Evolutionary conservation across 805 yeast genomes (phyloP).

Genomic region (Lachancea dasiensis): DNA sequence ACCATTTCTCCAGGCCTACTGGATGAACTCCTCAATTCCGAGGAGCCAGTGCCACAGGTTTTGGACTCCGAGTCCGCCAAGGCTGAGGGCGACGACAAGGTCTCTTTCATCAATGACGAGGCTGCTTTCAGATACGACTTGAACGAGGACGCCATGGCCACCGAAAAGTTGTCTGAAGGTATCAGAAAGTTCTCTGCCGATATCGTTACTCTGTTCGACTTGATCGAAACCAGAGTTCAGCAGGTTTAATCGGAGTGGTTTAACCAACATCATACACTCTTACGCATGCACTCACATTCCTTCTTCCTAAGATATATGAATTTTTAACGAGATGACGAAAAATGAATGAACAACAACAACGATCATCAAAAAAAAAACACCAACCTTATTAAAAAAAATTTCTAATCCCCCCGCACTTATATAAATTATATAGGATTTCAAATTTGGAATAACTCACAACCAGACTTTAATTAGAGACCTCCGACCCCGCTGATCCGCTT

Average conservation of each 20-base stretch:
- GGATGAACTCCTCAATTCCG: conserved; percentile 78
- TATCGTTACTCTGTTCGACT: conserved; percentile 66
- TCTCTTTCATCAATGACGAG: conserved; percentile 78
- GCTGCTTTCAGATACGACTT: conserved; percentile 81
- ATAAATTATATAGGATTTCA: too few relatives aligned
- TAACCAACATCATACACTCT: neutral
- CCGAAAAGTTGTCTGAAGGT: conserved; percentile 96
- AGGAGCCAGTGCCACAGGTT: conserved; percentile 71
- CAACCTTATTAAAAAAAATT: too few relatives aligned
- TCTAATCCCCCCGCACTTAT: too few relatives aligned
- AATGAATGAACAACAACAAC: too few relatives aligned
- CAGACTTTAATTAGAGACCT: too few relatives aligned
- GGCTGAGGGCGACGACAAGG: conserved; percentile 53
- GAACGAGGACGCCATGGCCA: conserved; percentile 97
- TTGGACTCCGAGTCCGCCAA: conserved; percentile 65
- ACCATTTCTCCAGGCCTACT: conserved; percentile 91
- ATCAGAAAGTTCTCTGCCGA: conserved; percentile 96
- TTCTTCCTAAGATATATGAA: neutral
- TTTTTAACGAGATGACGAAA: too few relatives aligned
- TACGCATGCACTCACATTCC: neutral
- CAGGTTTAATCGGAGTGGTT: conserved; percentile 24
- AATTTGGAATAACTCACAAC: too few relatives aligned
- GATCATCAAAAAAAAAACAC: too few relatives aligned
- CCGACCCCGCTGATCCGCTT: too few relatives aligned
- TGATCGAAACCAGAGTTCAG: conserved; percentile 54